These are phyloP conservation scores for Trichophyton simii DNA, from an alignment of 2,329 filamentous ascomycete species.

Conservation along the genomic window DNA sequence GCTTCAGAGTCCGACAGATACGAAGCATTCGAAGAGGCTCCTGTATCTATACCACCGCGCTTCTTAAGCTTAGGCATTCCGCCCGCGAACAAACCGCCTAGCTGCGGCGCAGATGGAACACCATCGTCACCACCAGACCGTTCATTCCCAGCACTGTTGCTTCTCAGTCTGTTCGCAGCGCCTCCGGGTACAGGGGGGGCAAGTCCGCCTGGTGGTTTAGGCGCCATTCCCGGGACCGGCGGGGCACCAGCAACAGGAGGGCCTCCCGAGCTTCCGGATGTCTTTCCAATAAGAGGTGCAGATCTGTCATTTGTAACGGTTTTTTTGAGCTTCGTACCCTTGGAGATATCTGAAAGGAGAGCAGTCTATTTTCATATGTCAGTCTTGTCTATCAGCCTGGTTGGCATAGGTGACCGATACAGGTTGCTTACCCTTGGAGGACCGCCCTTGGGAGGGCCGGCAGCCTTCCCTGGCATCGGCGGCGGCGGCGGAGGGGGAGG, in stretches of 20 bases:
- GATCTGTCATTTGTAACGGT: constrained; percentile 86
- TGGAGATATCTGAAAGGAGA: constrained; percentile 73
- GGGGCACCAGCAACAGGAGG: constrained; percentile 62
- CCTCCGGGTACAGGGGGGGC: constrained; percentile 56
- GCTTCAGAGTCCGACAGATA: constrained; percentile 71
- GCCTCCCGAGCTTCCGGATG: constrained; percentile 44
- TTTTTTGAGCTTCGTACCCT: constrained; percentile 70
- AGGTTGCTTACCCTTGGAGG: constrained; percentile 21
- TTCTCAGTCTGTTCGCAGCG: constrained; percentile 52
- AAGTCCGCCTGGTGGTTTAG: constrained; percentile 49
- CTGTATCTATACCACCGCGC: constrained; percentile 68
- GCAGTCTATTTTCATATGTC: constrained; percentile 50
- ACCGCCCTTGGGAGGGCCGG: constrained; percentile 43
- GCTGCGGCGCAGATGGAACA: constrained; percentile 55
- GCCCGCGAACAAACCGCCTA: constrained; percentile 79
- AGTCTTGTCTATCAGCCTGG: background rate
- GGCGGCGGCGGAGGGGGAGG: constrained; percentile 49
- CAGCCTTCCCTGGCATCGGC: constrained; percentile 41
- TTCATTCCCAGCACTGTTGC: constrained; percentile 55
- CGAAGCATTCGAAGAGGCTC: constrained; percentile 56
- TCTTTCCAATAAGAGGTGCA: constrained; percentile 54
- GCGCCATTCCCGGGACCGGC: constrained; percentile 54
- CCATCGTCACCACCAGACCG: constrained; percentile 33
- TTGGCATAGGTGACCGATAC: no score
- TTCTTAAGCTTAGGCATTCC: constrained; percentile 95